Percentiles rank a stretch among this genome's conserved stretches.
Evolutionary conservation across 768 basidiomycete genomes (phyloP).

Genomic region (Crepidotus variabilis): DNA sequence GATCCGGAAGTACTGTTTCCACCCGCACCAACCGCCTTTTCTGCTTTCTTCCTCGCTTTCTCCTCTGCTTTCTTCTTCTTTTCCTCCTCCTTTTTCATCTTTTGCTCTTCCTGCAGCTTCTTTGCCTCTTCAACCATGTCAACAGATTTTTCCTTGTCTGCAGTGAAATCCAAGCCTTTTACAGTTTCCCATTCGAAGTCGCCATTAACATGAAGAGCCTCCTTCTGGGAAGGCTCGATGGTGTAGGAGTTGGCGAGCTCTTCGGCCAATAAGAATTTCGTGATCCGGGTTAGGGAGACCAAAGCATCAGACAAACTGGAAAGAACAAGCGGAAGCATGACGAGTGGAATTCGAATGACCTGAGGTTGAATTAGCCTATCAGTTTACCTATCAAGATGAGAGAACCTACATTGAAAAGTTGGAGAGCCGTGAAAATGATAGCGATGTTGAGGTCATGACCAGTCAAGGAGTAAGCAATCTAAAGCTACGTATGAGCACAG

Average conservation of each 20-base stretch:
- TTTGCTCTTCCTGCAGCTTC: constrained; percentile 15
- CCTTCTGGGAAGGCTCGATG: constrained; percentile 32
- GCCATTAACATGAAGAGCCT: constrained; percentile 45
- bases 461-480: constrained; percentile 62
- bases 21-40: neutral
- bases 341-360: constrained; percentile 57
- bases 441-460: constrained; percentile 53
- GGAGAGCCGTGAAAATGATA: constrained; percentile 52
- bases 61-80: constrained; percentile 7
- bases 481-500: neutral
- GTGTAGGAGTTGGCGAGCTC: constrained; percentile 45
- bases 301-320: constrained; percentile 43
- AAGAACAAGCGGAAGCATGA: constrained; percentile 53
- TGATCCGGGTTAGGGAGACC: constrained; percentile 47
- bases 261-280: constrained; percentile 47
- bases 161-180: constrained; percentile 16
- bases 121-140: constrained; percentile 9
- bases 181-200: constrained; percentile 51
- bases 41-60: neutral
- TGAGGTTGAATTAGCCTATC: constrained; percentile 13
- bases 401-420: constrained; percentile 50
- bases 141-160: constrained; percentile 15
- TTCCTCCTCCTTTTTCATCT: constrained; percentile 12
- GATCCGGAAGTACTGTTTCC: neutral
- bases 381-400: neutral